phyloP scores from a whole-genome alignment of 192 early-diverging fungal species.

The Coemansia sp. region DNA sequence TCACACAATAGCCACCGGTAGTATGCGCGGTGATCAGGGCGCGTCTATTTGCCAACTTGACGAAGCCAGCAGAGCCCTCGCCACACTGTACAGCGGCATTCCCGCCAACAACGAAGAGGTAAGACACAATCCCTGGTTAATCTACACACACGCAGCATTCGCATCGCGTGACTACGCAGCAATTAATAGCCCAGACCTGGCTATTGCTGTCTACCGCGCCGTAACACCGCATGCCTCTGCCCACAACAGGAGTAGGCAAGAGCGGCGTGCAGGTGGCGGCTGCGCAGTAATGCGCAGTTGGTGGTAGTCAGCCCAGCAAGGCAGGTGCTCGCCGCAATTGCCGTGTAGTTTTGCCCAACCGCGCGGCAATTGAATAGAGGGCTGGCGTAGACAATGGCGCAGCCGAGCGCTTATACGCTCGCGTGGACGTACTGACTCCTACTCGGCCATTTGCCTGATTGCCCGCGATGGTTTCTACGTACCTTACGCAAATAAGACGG shows the following conservation, averaged over 20 bases:
- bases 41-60: slow-evolving; percentile 40
- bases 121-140: slow-evolving; percentile 10
- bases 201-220: too few relatives aligned
- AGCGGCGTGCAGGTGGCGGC: not conserved
- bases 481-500: slow-evolving; percentile 12
- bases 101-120: slow-evolving; percentile 25
- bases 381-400: slow-evolving; percentile 4
- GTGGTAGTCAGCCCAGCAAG: not conserved
- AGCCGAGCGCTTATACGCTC: not conserved
- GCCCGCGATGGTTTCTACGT: slow-evolving; percentile 1
- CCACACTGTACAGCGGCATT: slow-evolving; percentile 37
- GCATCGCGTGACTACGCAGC: too few relatives aligned
- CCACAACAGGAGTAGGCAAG: not conserved
- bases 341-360: too few relatives aligned
- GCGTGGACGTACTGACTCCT: too few relatives aligned
- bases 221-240: too few relatives aligned
- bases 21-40: slow-evolving; percentile 40
- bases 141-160: too few relatives aligned
- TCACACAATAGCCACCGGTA: slow-evolving; percentile 7
- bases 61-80: slow-evolving; percentile 41
- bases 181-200: too few relatives aligned
- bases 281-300: slow-evolving; percentile 4
- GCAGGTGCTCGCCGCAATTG: too few relatives aligned
- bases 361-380: too few relatives aligned
- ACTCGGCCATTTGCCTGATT: too few relatives aligned